phyloP scores from a whole-genome alignment of 192 early-diverging fungal genomes.

The Linderina pennispora region DNA sequence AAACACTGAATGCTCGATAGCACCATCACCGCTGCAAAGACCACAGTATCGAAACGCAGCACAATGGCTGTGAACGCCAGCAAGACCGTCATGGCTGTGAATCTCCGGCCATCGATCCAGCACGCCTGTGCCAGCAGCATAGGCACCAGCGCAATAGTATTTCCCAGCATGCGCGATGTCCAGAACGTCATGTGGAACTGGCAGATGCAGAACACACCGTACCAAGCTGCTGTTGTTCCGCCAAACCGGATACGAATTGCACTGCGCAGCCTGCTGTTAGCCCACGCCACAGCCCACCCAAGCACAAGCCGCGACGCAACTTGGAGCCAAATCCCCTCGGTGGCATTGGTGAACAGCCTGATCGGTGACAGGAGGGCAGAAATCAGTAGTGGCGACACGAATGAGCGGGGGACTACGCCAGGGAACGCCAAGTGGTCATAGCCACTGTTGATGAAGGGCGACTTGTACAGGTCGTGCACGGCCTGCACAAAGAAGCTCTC shows the following conservation, averaged over 20 bases:
- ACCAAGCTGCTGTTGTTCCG: slow-evolving; percentile 21
- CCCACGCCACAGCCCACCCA: slow-evolving; percentile 48
- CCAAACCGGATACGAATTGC: slow-evolving; percentile 58
- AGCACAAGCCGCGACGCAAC: slow-evolving; percentile 33
- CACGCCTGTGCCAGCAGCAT: slow-evolving; percentile 47
- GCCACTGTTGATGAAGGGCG: slow-evolving; percentile 31
- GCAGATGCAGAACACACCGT: slow-evolving; percentile 48
- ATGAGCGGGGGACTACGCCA: slow-evolving; percentile 93
- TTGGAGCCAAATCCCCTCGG: slow-evolving; percentile 21
- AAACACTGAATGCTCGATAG: slow-evolving; percentile 3
- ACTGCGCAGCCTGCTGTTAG: slow-evolving; percentile 48
- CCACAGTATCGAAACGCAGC: slow-evolving; percentile 55
- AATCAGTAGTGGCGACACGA: slow-evolving; percentile 74
- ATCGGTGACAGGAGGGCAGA: slow-evolving; percentile 30
- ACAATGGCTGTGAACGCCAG: slow-evolving; percentile 44
- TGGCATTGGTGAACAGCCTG: slow-evolving; percentile 7
- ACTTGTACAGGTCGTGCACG: slow-evolving; percentile 76
- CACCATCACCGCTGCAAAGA: slow-evolving; percentile 49
- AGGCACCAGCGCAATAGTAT: slow-evolving; percentile 74
- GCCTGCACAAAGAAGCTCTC: slow-evolving; percentile 97
- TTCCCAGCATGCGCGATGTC: slow-evolving; percentile 80
- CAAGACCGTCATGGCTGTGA: slow-evolving; percentile 13
- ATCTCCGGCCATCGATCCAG: slow-evolving; percentile 33
- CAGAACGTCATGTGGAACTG: slow-evolving; percentile 93
- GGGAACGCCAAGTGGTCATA: slow-evolving; percentile 92